These are phyloP conservation scores for Penicillium hordei DNA, from an alignment of 2,329 filamentous ascomycete species.

Conservation along the genomic window DNA sequence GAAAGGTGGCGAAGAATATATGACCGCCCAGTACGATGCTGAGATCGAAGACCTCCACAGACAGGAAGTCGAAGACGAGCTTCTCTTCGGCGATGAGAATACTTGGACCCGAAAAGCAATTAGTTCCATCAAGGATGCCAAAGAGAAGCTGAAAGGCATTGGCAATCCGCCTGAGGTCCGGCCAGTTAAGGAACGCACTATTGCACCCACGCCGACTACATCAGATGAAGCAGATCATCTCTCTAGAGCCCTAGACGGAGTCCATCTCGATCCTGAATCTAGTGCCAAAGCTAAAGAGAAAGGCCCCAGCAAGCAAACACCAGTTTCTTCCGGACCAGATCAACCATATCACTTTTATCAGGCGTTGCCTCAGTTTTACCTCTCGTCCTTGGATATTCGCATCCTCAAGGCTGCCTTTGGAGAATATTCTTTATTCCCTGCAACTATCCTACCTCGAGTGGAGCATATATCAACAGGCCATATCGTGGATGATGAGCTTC, in stretches of 20 bases:
- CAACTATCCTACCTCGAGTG: conserved; percentile 79
- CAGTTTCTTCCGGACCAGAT: conserved; percentile 50
- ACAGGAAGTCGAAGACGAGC: conserved; percentile 84
- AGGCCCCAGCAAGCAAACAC: conserved; percentile 30
- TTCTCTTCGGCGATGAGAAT: conserved; percentile 88
- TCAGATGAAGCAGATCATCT: conserved; percentile 25
- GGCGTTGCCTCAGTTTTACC: conserved; percentile 80
- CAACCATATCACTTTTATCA: conserved; percentile 81
- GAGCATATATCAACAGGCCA: conserved; percentile 88
- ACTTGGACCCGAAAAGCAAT: conserved; percentile 90
- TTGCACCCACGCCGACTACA: conserved; percentile 41
- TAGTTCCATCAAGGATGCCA: conserved; percentile 68
- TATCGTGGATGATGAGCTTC: conserved; percentile 78
- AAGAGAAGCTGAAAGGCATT: conserved; percentile 70
- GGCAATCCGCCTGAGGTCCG: conserved; percentile 61
- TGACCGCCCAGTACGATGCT: conserved; percentile 73
- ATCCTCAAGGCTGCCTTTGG: conserved; percentile 89
- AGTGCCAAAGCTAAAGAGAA: conserved; percentile 28
- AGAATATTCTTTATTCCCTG: conserved; percentile 76
- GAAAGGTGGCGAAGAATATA: conserved; percentile 89
- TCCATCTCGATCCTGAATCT: conserved; percentile 21
- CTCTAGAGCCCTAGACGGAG: conserved; percentile 25
- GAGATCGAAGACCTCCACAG: conserved; percentile 72
- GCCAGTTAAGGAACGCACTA: conserved; percentile 49
- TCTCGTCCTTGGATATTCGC: conserved; percentile 86